Evolutionary conservation across 139 green algal genomes (phyloP), one percentile per base, ranked within the genome.

Genomic region (Coccomyxa sp.): DNA sequence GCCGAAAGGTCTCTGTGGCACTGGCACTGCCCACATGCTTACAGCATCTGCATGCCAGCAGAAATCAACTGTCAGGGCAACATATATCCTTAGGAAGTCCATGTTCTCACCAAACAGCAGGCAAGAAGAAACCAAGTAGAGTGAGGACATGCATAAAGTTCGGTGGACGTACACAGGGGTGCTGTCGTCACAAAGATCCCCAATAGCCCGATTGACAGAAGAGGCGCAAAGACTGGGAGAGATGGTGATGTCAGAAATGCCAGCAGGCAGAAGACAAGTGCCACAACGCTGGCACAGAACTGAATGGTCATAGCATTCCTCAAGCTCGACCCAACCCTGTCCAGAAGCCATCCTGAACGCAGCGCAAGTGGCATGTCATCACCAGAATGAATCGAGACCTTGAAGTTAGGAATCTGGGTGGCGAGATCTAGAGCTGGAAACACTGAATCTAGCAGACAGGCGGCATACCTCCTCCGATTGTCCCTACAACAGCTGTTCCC

Each of bases 321-420:
- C 57, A 97, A 74, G 28, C 84, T 93, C 63, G 87, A 86, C 38
- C 94, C 95, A 13, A 95, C 59, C 1, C 14, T 13, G 88, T 98
- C 95, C 58, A 98, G 23, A 95, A 95, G 27, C 31, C 76, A 63
- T 9, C 76, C 76, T 63, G 30, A 3, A 63, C 30, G 58, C 76
- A 80, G 14, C 27, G 76, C 31, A 80, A 71, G 63, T 9, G 10
- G 18, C 18, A 28, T 71, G 9, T 21, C 63, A 71, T 71, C 4
- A 71, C 21, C 18, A 1, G 21, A 25, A 21, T 71, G 63, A 9
- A 71, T 21, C 63, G 18, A 71, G 18, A 25, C 63, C 18, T 25
- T 71, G 63, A 9, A 71, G 1, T 25, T 28, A 9, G 63, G 63
- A 28, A 9, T 21, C 63, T 71, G 1, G 63, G 9, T 59, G 76